Conservation (phyloP, 2,329 filamentous ascomycete genomes). For the Dactylellina drechsleri region DNA sequence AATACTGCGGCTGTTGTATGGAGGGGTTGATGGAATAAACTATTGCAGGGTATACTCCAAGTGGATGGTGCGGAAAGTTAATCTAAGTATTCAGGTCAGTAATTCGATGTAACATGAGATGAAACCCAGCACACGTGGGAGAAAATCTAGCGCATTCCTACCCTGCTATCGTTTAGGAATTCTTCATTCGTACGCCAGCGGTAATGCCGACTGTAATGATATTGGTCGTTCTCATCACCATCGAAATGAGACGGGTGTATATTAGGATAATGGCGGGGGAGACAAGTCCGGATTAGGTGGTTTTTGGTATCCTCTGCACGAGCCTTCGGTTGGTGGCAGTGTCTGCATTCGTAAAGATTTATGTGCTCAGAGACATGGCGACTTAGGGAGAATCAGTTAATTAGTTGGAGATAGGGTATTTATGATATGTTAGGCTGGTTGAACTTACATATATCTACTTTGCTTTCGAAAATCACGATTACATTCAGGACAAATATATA, state of each 20-base stretch:
- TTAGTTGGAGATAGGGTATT: no score
- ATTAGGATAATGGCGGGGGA: conserved; percentile 43
- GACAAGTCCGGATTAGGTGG: conserved; percentile 43
- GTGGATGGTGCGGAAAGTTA: conserved; percentile 30
- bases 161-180: conserved; percentile 39
- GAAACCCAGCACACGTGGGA: no score
- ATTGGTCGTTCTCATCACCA: conserved; percentile 32
- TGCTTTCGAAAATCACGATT: conserved; percentile 43
- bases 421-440: background rate
- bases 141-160: background rate
- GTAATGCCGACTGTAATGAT: conserved; percentile 52
- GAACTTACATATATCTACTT: conserved; percentile 49
- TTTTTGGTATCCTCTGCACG: conserved; percentile 50
- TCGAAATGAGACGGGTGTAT: conserved; percentile 42
- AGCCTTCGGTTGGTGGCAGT: conserved; percentile 40
- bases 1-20: conserved; percentile 6
- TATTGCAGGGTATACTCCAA: conserved; percentile 31
- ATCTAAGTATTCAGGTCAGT: conserved; percentile 2
- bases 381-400: background rate
- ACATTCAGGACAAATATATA: conserved; percentile 48
- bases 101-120: no score
- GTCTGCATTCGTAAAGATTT: conserved; percentile 46
- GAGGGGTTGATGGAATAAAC: conserved; percentile 7
- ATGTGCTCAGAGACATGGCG: conserved; percentile 51
- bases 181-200: conserved; percentile 50